Base-by-base conservation (phyloP, 108 stramenopile species). In the Discostella stelligeroides region DNA sequence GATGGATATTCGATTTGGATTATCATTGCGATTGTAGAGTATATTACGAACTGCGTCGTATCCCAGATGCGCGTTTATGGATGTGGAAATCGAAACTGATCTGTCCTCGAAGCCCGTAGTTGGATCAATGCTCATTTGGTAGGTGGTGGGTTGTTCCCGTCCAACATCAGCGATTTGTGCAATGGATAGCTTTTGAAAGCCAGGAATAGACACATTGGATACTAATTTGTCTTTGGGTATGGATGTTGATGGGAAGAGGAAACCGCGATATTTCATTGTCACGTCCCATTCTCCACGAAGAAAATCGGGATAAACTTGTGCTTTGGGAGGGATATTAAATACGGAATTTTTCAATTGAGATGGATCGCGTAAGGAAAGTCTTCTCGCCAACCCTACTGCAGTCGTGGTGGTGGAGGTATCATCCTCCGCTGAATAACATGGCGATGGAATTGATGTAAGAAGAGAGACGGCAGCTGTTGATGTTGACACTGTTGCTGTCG, bases 101-200 rank as follows among this genome's bases (percentile, higher is more conserved):
- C 92, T 82, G 75, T 92, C 92, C 80, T 90, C 86, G 34, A 86
- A 47, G 15, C 85, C 86, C 0, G 84, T 81, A 1, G 21, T 25
- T 43, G 50, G 57, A 51, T 88, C 82, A 29, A 92, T 90, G 11
- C 23, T 49, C 79, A 86, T 68, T 40, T 28, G 43, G 63, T 88
- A 90, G 4, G 57, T 63, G 4, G 68, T 69, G 0, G 29, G n/a
- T n/a, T n/a, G 18, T 47, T 90, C 89, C 38, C 80, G 84, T n/a
- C 92, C 92, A 8, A 92, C 75, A 68, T 92, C 92, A 30, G 73
- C 73, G 5, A 88, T 61, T 15, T 66, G 51, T 0, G 87, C 92
- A 72, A 92, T 90, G 18, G 80, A 80, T 37, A 87, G 81, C 47
- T 90, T 92, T 76, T 90, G 92, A 82, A 92, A 92, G 2, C 91